Evolutionary conservation across 495 filamentous ascomycete genomes (phyloP).

Genomic region (Penicillium mononematosum): DNA sequence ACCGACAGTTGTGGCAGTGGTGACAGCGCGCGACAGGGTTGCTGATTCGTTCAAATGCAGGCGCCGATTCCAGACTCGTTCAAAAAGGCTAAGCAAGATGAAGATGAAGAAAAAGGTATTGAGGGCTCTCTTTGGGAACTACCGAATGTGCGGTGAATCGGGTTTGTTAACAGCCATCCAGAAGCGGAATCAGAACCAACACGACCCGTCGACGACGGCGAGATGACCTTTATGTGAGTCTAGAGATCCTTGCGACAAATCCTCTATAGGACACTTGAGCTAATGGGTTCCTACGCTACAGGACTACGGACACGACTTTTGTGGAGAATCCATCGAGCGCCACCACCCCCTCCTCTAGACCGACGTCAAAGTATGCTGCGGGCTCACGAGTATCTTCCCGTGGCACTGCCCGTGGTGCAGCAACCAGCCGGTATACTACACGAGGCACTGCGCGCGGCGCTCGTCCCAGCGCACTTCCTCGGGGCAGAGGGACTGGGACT

Average conservation of each 20-base stretch:
- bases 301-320: conserved; percentile 93
- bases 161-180: conserved; percentile 22
- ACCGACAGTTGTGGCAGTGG: not conserved
- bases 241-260: not conserved
- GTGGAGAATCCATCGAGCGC: conserved; percentile 76
- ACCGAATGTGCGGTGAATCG: not conserved
- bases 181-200: conserved; percentile 34
- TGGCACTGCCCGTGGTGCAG: conserved; percentile 41
- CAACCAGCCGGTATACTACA: conserved; percentile 43
- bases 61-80: conserved; percentile 72
- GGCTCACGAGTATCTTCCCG: conserved; percentile 29
- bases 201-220: conserved; percentile 50
- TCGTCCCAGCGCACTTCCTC: conserved; percentile 43
- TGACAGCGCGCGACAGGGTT: conserved; percentile 1
- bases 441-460: conserved; percentile 35
- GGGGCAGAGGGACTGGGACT: conserved; percentile 34
- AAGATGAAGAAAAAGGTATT: conserved; percentile 44
- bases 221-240: conserved; percentile 85
- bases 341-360: conserved; percentile 52
- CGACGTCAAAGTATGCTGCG: conserved; percentile 60
- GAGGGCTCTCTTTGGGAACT: not conserved
- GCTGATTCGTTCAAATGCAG: conserved; percentile 32
- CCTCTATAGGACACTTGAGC: not conserved
- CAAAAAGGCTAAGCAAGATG: conserved; percentile 60
- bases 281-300: conserved; percentile 36